These are phyloP conservation scores for Petunia axillaris DNA, from an alignment of 257 asterid genomes.

Conservation along the genomic window DNA sequence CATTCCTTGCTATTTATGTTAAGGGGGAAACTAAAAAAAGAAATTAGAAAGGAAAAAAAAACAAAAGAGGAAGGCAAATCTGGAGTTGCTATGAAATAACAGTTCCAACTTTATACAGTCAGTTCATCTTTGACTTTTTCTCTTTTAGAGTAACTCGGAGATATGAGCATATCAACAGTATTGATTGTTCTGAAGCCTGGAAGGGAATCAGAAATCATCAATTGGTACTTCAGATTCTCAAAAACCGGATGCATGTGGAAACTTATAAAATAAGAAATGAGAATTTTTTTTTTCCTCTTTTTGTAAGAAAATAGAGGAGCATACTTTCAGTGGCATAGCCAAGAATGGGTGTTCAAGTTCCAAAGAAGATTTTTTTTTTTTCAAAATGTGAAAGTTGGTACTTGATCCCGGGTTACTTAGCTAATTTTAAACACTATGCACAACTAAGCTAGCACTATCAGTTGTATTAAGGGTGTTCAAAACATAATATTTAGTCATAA, in stretches of 20 bases:
- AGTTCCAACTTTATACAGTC: background rate
- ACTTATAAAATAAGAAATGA: too few species aligned
- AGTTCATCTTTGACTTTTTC: background rate
- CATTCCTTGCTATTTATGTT: slow-evolving; percentile 12
- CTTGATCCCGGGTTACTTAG: too few species aligned
- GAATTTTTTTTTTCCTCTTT: too few species aligned
- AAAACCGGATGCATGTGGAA: background rate
- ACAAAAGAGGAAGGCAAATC: background rate
- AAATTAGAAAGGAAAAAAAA: background rate
- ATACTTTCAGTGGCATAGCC: too few species aligned
- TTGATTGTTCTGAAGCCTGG: background rate
- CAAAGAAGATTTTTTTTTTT: too few species aligned
- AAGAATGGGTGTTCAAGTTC: too few species aligned
- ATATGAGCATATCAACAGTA: slow-evolving; percentile 1
- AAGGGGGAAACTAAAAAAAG: background rate
- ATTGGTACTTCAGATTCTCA: background rate
- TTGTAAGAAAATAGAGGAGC: too few species aligned
- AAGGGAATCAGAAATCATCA: background rate
- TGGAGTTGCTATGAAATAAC: background rate
- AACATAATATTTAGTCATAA: too few species aligned
- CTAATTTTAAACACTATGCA: too few species aligned
- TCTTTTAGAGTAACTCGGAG: background rate
- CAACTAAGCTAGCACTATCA: too few species aligned
- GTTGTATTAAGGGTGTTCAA: too few species aligned
- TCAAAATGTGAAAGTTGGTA: too few species aligned